Base-by-base conservation (phyloP, 352 stramenopile genomes). In the Saprolegnia parasitica region DNA sequence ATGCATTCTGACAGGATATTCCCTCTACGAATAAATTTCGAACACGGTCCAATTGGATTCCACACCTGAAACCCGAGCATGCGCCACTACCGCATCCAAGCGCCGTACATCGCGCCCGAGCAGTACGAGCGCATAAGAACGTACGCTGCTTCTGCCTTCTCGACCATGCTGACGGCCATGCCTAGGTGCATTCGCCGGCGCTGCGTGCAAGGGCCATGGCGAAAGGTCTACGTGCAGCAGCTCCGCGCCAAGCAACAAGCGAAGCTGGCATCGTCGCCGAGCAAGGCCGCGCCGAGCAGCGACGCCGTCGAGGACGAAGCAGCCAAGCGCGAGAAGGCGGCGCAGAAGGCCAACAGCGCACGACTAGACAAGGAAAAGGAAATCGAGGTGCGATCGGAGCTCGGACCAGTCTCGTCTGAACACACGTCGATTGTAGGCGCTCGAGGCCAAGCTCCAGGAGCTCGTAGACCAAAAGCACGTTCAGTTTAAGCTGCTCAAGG, bases 141-240 rank as follows among this genome's bases (percentile, higher is more conserved):
- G 63, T 70, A 70, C 29, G 54, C 21, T 10, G 8, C 4, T 3
- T 23, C 8, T 13, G 35, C 3, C 39, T 4, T 39, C 39, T 21
- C 15, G 10, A n/a, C 9, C 9, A 57, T 35, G 20, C 42, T 24
- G 6, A 58, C 5, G 13, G 13, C 35, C 62, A 68, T 45, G 47
- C 50, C 8, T 62, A 70, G 63, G 40, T 70, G 63, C 50, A 70
- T 70, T 49, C 63, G 63, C 45, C 63, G 63, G 49, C 46, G 63
- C 15, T 62, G 63, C 50, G 63, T 70, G 0, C 32, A 62, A 10
- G 63, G 63, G 24, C 63, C 63, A 39, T 70, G 63, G 63, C 62
- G 61, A 21, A 70, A 70, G 37, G 49, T 70, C 9, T 70, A 52
- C 26, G 32, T 70, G 20, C 45, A 70, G 29, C 49, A 39, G 10